Evolutionary conservation across 2,329 filamentous ascomycete genomes (phyloP).

Genomic region (Knufia fluminis): DNA sequence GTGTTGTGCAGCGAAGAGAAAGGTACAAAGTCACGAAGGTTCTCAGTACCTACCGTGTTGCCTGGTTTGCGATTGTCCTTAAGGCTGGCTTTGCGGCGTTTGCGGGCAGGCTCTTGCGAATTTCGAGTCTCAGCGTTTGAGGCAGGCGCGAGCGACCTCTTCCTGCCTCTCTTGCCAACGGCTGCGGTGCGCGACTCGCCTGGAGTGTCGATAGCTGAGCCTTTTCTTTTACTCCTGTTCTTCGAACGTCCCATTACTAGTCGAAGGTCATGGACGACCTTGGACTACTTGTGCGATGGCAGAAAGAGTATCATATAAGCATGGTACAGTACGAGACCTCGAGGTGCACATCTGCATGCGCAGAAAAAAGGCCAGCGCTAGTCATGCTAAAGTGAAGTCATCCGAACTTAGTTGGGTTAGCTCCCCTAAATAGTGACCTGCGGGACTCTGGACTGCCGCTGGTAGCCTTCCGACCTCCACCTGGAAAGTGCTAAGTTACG

Average conservation of each 20-base stretch:
- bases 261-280: neutral
- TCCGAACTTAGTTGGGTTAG: no score
- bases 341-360: no score
- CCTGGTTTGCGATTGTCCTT: neutral
- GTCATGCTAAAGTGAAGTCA: no score
- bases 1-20: slow-evolving; percentile 23
- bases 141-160: slow-evolving; percentile 8
- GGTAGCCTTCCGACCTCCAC: no score
- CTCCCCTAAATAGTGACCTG: no score
- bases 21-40: slow-evolving; percentile 7
- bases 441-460: neutral
- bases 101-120: neutral
- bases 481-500: no score
- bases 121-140: neutral
- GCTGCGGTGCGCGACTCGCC: slow-evolving; percentile 39
- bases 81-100: slow-evolving; percentile 20
- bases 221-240: neutral
- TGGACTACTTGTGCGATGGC: no score
- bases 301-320: no score
- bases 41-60: slow-evolving; percentile 2
- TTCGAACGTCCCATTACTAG: neutral
- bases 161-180: slow-evolving; percentile 25
- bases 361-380: no score
- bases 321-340: no score
- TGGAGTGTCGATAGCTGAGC: slow-evolving; percentile 20